These are phyloP conservation scores for Fusarium agapanthi DNA, from an alignment of 2,329 filamentous ascomycete genomes.

Conservation along the genomic window DNA sequence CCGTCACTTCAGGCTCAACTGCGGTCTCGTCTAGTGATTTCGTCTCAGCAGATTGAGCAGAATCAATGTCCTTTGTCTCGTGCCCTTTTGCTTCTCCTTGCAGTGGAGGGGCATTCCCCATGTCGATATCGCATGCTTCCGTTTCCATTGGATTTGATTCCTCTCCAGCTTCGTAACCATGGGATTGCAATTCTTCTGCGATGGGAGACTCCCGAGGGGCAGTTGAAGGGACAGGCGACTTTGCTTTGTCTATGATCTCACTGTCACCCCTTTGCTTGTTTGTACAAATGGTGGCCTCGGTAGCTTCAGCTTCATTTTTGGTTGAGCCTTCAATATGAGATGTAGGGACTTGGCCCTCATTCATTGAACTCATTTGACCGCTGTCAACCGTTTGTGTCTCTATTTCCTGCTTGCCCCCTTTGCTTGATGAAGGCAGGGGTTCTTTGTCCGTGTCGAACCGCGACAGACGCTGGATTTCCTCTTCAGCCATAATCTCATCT, in stretches of 20 bases:
- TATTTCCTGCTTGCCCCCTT: background rate
- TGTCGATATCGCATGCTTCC: constrained; percentile 14
- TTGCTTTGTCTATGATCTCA: background rate
- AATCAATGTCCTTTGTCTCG: background rate
- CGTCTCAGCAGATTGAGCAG: background rate
- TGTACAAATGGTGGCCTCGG: background rate
- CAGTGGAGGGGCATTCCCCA: background rate
- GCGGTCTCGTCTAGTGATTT: background rate
- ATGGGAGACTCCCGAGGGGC: background rate
- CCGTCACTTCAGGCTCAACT: background rate
- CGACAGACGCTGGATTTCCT: background rate
- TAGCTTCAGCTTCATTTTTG: constrained; percentile 9
- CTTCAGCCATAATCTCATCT: constrained; percentile 3
- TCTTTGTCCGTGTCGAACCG: background rate
- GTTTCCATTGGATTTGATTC: background rate
- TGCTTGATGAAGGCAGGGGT: background rate
- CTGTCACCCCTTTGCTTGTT: background rate
- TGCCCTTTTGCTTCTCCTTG: background rate
- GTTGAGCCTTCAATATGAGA: background rate
- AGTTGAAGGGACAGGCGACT: background rate
- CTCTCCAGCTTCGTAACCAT: background rate
- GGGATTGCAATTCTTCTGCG: background rate
- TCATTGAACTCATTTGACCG: background rate
- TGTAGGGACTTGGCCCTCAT: background rate
- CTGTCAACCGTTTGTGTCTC: background rate